Evolutionary conservation across 108 stramenopile genomes (phyloP), one percentile per base, ranked within the genome.

Genomic region (Schizochytrium sp.): DNA sequence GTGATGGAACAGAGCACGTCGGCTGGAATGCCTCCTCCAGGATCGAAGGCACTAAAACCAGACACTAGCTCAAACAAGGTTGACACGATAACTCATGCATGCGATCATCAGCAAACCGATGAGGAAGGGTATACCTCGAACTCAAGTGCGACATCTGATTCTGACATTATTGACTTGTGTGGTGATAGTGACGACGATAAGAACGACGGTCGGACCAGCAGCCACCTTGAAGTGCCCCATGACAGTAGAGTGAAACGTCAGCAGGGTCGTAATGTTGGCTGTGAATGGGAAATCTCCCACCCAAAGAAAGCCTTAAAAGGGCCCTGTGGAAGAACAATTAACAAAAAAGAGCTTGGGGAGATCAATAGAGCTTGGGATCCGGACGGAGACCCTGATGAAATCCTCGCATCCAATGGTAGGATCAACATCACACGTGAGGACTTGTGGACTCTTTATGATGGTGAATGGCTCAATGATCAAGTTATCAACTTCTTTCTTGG

Each of bases 401-500:
- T 83, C 5, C 47, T 83, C 28, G 76, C 76, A n/a, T n/a, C 10
- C 17, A 7, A 47, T 13, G 76, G 50, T 10, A 2, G 5, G 47
- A 83, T 8, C 12, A 19, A 10, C 45, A 83, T 83, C 5, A 5
- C 8, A 10, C 76, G 76, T 10, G 38, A 38, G 15, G 50, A 83
- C 15, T 50, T 83, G 47, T 40, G 38, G 47, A 55, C 50, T 40
- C 76, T 83, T 5, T 53, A 40, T 55, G 76, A 83, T 53, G 76
- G 76, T 56, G 53, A 83, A 10, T 83, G 76, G 76, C 76, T 83
- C 50, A 83, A 83, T 55, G 76, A 83, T 53, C 50, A 83, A 28
- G 76, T 83, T 8, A 83, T 83, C 47, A 83, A 83, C 28, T 83
- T 83, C 2, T 55, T 83, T 28, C 47, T 83, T 5, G 28, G n/a